phyloP scores from a whole-genome alignment of 208 protist genomes.

The Trypanosoma congolense region DNA sequence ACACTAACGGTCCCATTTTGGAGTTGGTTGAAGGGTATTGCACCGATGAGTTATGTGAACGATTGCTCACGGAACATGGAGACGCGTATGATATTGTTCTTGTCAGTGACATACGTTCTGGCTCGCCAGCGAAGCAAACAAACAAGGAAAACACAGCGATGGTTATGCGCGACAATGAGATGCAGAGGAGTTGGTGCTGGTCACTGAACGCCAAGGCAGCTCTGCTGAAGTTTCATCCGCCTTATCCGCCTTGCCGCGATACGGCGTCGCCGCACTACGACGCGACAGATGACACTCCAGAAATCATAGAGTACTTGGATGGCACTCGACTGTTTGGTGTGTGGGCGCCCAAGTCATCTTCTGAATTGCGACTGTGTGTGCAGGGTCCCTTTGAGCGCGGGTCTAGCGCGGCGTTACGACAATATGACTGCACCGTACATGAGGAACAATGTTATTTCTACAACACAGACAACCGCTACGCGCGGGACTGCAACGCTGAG shows the following conservation, averaged over 20 bases:
- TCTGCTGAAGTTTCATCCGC: constrained; percentile 95
- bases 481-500: constrained; percentile 85
- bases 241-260: constrained; percentile 72
- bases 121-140: constrained; percentile 32
- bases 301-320: constrained; percentile 75
- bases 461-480: constrained; percentile 82
- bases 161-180: constrained; percentile 78
- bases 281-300: constrained; percentile 46
- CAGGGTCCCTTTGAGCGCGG: constrained; percentile 42
- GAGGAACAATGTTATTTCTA: constrained; percentile 94
- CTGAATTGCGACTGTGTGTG: constrained; percentile 90
- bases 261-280: constrained; percentile 26
- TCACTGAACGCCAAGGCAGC: constrained; percentile 66
- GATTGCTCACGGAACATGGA: constrained; percentile 46
- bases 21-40: constrained; percentile 84
- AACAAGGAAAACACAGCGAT: constrained; percentile 82
- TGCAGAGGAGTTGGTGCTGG: constrained; percentile 85
- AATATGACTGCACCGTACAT: constrained; percentile 84
- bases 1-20: constrained; percentile 38
- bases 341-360: constrained; percentile 92
- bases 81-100: constrained; percentile 71
- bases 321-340: constrained; percentile 82
- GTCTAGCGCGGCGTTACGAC: constrained; percentile 14
- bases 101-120: constrained; percentile 90
- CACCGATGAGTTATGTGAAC: constrained; percentile 84